These are phyloP conservation scores for Lipomyces yarrowii DNA, from an alignment of 1,139 yeast species.

Conservation along the genomic window DNA sequence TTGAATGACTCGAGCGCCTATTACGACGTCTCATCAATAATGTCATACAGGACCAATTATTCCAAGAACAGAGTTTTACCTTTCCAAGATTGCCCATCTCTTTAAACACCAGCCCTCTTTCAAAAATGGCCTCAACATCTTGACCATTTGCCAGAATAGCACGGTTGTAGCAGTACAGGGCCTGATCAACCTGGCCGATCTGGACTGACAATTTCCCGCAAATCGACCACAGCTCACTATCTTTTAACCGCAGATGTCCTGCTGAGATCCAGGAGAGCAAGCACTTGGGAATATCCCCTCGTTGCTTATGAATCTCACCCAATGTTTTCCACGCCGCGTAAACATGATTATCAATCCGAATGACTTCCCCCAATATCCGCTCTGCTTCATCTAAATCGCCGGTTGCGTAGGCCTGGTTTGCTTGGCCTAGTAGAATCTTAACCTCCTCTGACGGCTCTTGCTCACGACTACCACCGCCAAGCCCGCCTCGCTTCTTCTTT, in stretches of 20 bases:
- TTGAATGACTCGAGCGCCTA: constrained; percentile 78
- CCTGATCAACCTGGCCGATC: constrained; percentile 75
- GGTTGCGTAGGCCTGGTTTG: constrained; percentile 76
- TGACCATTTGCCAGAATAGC: constrained; percentile 65
- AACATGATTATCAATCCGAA: constrained; percentile 73
- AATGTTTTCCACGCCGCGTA: constrained; percentile 82
- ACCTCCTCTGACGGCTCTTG: constrained; percentile 66
- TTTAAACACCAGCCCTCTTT: constrained; percentile 37
- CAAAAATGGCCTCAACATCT: constrained; percentile 54
- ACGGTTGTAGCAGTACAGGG: constrained; percentile 76
- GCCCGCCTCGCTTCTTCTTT: constrained; percentile 6
- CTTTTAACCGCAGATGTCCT: constrained; percentile 77
- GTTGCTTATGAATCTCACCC: constrained; percentile 78
- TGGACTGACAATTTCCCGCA: constrained; percentile 78
- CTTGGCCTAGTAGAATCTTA: constrained; percentile 62
- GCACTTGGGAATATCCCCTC: constrained; percentile 69
- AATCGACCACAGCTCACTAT: constrained; percentile 78
- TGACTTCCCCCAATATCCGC: constrained; percentile 67
- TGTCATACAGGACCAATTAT: not conserved
- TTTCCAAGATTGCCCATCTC: constrained; percentile 38
- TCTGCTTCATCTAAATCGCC: constrained; percentile 69
- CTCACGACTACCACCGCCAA: constrained; percentile 25
- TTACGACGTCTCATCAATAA: constrained; percentile 54
- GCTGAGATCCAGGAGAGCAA: constrained; percentile 83
- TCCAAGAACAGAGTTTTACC: constrained; percentile 9